Percentiles rank a stretch among this genome's conserved stretches.
phyloP scores from a whole-genome alignment of 2,329 filamentous ascomycete genomes.

The Paracorniculantispora psalliotae region DNA sequence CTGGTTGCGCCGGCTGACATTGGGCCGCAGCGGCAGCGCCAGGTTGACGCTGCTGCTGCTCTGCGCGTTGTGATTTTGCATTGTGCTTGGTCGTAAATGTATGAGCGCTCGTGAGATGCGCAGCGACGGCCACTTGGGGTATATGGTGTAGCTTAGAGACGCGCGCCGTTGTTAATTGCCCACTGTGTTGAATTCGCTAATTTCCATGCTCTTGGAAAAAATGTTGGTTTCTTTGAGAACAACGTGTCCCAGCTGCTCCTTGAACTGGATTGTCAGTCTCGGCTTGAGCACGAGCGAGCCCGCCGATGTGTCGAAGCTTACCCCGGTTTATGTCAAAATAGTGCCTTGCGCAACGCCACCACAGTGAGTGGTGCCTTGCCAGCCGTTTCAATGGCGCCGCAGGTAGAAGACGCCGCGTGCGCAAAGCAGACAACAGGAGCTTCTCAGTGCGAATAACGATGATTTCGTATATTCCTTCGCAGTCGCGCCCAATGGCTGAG shows the following conservation, averaged over 20 bases:
- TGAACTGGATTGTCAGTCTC: neutral
- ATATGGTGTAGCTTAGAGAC: neutral
- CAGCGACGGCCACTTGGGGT: neutral
- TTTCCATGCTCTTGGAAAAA: neutral
- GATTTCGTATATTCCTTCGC: too few species aligned
- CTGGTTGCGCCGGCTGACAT: conserved; percentile 45
- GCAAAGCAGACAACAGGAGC: neutral
- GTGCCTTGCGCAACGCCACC: neutral
- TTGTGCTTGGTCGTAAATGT: neutral
- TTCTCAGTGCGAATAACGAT: neutral
- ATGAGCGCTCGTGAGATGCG: neutral
- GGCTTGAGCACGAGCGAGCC: neutral
- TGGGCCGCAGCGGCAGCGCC: conserved; percentile 46
- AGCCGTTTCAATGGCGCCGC: neutral
- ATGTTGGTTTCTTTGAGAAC: neutral
- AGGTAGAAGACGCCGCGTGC: neutral
- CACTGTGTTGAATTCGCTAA: neutral
- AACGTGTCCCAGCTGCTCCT: neutral
- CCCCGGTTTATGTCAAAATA: neutral
- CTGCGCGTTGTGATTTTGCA: conserved; percentile 7
- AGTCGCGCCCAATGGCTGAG: neutral
- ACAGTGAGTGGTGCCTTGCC: neutral
- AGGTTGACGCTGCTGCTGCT: conserved; percentile 37
- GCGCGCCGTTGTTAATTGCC: neutral
- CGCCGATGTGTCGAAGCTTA: neutral